Evolutionary conservation across 345 rosid species (phyloP).

Genomic region (Hirschfeldia incana): DNA sequence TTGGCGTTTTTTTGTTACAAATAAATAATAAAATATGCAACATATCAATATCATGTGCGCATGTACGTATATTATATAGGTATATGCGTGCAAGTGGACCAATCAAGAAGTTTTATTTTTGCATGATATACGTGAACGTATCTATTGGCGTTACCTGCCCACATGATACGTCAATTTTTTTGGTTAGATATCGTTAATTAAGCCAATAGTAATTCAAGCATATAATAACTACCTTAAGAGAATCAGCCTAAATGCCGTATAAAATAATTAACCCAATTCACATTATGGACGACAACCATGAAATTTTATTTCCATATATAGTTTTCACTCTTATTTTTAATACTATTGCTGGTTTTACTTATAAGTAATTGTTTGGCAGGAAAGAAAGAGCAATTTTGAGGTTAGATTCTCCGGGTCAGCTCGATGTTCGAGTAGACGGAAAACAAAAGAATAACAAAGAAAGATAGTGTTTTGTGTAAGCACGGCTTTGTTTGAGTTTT

Average conservation of each 20-base stretch:
- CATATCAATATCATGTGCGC: not conserved
- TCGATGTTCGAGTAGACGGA: not conserved
- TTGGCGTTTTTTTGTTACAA: not conserved
- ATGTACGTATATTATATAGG: not conserved
- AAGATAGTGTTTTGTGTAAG: not conserved
- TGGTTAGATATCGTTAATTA: not conserved
- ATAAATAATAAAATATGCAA: not conserved
- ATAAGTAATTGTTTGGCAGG: too few species aligned
- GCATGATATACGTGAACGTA: constrained; percentile 34
- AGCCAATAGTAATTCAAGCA: not conserved
- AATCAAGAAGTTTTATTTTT: constrained; percentile 19
- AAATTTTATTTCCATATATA: not conserved
- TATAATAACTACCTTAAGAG: not conserved
- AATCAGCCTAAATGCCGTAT: not conserved
- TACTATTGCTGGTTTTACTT: too few species aligned
- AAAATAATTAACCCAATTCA: not conserved
- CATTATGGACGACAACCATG: not conserved
- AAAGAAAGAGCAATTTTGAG: not conserved
- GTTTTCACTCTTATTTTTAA: too few species aligned
- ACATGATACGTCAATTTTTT: constrained; percentile 10
- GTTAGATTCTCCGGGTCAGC: not conserved
- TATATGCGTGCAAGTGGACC: constrained; percentile 5
- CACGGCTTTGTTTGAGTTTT: not conserved
- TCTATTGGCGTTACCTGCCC: constrained; percentile 19
- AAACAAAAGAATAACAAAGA: not conserved